phyloP scores from a whole-genome alignment of 306 rosid genomes.

The Coriaria nepalensis region DNA sequence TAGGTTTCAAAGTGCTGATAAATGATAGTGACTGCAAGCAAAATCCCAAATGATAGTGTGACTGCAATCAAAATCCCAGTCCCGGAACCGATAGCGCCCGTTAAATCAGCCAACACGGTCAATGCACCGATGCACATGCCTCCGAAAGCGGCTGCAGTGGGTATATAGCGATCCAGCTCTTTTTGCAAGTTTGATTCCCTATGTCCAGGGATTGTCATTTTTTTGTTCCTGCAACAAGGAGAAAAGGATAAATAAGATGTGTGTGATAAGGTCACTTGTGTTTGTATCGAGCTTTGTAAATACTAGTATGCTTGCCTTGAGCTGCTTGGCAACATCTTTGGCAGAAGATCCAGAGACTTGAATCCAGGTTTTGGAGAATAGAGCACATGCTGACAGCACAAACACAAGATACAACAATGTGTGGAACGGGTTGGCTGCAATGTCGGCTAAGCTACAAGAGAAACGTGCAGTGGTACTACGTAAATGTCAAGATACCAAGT shows the following conservation, averaged over 20 bases:
- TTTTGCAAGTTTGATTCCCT: conserved; percentile 82
- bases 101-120: conserved; percentile 86
- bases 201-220: conserved; percentile 96
- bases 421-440: conserved; percentile 95
- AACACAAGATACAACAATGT: conserved; percentile 81
- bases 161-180: conserved; percentile 77
- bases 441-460: conserved; percentile 79
- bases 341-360: conserved; percentile 98
- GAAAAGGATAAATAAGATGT: no score
- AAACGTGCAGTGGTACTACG: no score
- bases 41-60: no score
- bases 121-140: conserved; percentile 88
- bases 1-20: conserved; percentile 87
- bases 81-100: conserved; percentile 95
- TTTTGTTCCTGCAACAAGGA: conserved; percentile 91
- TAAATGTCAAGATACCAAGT: no score
- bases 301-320: conserved; percentile 57
- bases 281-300: conserved; percentile 1
- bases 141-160: conserved; percentile 90
- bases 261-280: no score
- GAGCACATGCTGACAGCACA: conserved; percentile 83
- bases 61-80: conserved; percentile 80
- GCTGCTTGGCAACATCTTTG: conserved; percentile 83
- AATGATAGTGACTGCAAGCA: conserved; percentile 84
- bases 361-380: conserved; percentile 93